Evolutionary conservation across 805 yeast species (phyloP), one percentile per base, ranked within the genome.

Genomic region (Aciculoconidium aculeatum): DNA sequence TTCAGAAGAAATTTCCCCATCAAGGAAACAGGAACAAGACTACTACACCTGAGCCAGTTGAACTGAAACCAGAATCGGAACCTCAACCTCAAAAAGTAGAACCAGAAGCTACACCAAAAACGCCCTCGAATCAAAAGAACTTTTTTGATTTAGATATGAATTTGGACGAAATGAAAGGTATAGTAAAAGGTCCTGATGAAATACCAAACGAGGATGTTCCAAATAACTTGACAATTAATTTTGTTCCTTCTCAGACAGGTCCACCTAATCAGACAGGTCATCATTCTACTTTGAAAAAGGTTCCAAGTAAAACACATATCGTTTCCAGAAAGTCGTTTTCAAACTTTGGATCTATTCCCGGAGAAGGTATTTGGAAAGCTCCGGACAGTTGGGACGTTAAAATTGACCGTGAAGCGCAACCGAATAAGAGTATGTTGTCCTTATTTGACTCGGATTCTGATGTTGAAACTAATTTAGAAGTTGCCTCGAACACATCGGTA

Each of bases 361-460:
- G n/a, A n/a, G n/a, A n/a, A n/a, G n/a, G n/a, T n/a, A n/a, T n/a
- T 4, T 67, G 72, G 72, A 55, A 47, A 26, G 70, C 72, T 2
- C 72, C 72, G 1, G 72, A 67, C 39, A 55, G 65, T 33, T 67
- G 72, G 72, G 72, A 63, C 31, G 72, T 66, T 12, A 63, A 65
- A 26, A 44, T 41, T 9, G 53, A 51, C 14, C 25, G 39, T 11
- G 15, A 20, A 14, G 10, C 21, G 11, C 9, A 27, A 18, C 17
- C 23, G n/a, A 10, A 11, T 26, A 16, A 26, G 6, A 15, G 11
- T 11, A 28, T 27, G 19, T 22, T 24, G 6, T 29, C 39, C 3
- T 18, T 41, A 24, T 21, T 32, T 9, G 48, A 44, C 21, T 39
- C 50, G 8, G 51, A 44, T 20, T 30, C 33, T 4, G 33, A 30